Conservation (phyloP, 148 eudicot species). For the Oxyria digyna region DNA sequence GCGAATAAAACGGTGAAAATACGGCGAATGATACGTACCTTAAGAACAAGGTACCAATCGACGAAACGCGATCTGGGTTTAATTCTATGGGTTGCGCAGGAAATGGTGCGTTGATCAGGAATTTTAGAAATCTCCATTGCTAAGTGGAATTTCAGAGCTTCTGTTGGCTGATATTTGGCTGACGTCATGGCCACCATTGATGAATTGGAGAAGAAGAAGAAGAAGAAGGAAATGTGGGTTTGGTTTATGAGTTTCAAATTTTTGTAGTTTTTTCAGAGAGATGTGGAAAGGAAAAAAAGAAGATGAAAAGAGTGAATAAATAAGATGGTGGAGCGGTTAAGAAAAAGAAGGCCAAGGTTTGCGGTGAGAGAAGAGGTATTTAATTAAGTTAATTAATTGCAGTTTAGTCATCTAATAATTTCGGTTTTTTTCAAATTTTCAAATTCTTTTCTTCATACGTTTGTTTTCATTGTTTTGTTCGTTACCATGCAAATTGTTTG, state of each 20-base stretch:
- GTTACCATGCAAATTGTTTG: too few species aligned
- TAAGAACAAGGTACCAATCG: conserved; percentile 10
- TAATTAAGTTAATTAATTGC: background rate
- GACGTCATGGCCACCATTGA: conserved; percentile 7
- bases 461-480: background rate
- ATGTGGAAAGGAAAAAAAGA: background rate
- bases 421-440: background rate
- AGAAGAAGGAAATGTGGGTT: background rate
- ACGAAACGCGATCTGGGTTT: conserved; percentile 3
- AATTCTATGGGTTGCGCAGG: background rate
- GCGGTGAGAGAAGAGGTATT: background rate
- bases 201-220: background rate
- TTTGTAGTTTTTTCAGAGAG: background rate
- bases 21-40: background rate
- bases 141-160: conserved; percentile 3
- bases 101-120: background rate
- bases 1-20: conserved; percentile 3
- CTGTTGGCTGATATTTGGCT: background rate
- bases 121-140: conserved; percentile 4
- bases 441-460: background rate
- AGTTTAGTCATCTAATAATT: background rate
- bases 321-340: conserved; percentile 5
- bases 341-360: conserved; percentile 9
- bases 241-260: background rate
- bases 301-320: background rate